Evolutionary conservation across 176 grass and related monocot species (phyloP).

Genomic region (Aegilops tauschii): DNA sequence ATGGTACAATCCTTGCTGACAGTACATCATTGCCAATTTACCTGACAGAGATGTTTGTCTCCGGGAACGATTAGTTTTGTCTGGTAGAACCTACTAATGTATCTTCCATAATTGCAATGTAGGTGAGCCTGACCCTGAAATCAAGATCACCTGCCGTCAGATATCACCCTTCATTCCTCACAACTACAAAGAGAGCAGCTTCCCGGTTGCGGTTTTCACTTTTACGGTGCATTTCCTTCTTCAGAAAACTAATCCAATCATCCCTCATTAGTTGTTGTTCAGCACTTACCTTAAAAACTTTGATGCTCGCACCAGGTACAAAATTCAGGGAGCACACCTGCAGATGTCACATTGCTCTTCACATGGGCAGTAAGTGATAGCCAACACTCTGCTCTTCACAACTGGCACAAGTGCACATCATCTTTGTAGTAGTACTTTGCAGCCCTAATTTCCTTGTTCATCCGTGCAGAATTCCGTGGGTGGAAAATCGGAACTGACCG

Average conservation of each 20-base stretch:
- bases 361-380: constrained; percentile 68
- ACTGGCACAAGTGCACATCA: too few species aligned
- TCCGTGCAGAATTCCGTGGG: constrained; percentile 59
- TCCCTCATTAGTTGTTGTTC: neutral
- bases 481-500: constrained; percentile 48
- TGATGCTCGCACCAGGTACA: constrained; percentile 34
- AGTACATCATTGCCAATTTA: neutral
- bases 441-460: neutral
- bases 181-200: constrained; percentile 73
- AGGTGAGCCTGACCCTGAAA: constrained; percentile 69
- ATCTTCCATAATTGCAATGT: neutral
- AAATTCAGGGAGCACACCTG: constrained; percentile 47
- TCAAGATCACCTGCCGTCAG: constrained; percentile 65
- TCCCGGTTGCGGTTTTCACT: constrained; percentile 60
- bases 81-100: neutral
- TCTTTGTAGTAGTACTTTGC: neutral
- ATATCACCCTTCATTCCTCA: constrained; percentile 73
- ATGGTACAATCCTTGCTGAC: constrained; percentile 34
- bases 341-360: constrained; percentile 70
- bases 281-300: neutral
- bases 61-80: neutral
- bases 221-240: constrained; percentile 36
- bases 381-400: neutral
- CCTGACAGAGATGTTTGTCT: neutral
- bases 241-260: neutral